These are phyloP conservation scores for Glomus cerebriforme DNA, from an alignment of 192 early-diverging fungal genomes.

Conservation along the genomic window DNA sequence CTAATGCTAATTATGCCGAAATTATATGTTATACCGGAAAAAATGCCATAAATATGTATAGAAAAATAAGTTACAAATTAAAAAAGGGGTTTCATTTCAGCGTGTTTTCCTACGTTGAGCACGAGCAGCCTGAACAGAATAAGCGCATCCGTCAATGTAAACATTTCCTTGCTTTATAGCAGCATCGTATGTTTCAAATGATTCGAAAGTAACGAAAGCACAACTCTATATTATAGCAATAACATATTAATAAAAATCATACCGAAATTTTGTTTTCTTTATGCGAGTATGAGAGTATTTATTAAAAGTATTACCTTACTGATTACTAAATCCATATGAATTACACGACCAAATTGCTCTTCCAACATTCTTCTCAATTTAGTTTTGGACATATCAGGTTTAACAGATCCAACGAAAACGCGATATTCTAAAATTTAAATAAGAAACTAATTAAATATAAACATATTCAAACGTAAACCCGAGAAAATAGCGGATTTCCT, in stretches of 20 bases:
- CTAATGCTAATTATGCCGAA: too few relatives aligned
- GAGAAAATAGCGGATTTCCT: neutral
- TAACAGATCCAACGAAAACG: neutral
- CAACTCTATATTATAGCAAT: neutral
- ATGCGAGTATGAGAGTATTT: neutral
- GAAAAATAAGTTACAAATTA: too few relatives aligned
- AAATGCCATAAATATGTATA: too few relatives aligned
- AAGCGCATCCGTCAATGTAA: neutral
- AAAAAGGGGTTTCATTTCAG: neutral
- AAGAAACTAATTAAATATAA: neutral
- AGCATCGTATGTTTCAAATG: neutral
- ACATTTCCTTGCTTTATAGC: neutral
- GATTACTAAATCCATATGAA: neutral
- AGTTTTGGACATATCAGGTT: neutral
- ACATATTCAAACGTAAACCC: neutral
- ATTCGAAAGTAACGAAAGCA: conserved; percentile 2
- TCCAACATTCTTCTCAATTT: neutral
- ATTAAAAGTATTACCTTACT: conserved; percentile 3
- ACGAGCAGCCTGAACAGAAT: neutral
- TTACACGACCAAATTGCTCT: neutral
- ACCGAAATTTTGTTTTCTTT: neutral
- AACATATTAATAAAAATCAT: too few relatives aligned
- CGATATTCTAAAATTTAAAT: neutral
- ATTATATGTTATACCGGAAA: too few relatives aligned
- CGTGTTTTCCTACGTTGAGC: neutral